phyloP scores from a whole-genome alignment of 768 basidiomycete species.

The Cubamyces sp. region DNA sequence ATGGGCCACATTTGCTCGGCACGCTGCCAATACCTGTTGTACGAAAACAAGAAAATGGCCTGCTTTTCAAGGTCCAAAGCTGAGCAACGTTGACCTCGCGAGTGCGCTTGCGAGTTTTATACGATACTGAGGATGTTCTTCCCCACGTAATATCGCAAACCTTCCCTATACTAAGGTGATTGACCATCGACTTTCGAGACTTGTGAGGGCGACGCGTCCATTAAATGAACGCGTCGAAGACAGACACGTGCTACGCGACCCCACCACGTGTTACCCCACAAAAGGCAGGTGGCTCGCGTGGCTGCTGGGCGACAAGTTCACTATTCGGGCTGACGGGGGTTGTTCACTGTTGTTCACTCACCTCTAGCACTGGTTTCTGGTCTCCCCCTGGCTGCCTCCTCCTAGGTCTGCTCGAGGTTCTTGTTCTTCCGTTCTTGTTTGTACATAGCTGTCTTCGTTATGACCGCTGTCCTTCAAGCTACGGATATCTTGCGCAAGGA shows the following conservation, averaged over 20 bases:
- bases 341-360: constrained; percentile 28
- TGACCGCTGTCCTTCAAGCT: constrained; percentile 62
- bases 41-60: no score
- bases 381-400: constrained; percentile 15
- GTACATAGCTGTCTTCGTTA: constrained; percentile 24
- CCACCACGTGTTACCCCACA: constrained; percentile 17
- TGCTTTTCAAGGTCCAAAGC: no score
- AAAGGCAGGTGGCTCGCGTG: constrained; percentile 31
- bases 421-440: constrained; percentile 19
- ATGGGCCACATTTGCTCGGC: no score
- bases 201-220: constrained; percentile 4
- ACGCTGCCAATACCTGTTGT: no score
- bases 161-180: no score
- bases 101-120: no score
- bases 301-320: constrained; percentile 29
- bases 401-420: constrained; percentile 19
- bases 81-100: no score
- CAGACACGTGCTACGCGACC: constrained; percentile 16
- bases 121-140: no score
- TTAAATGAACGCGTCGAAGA: not conserved
- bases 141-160: no score
- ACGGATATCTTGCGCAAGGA: constrained; percentile 63
- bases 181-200: not conserved
- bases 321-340: constrained; percentile 27
- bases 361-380: constrained; percentile 17